phyloP scores from a whole-genome alignment of 371 early-diverging fungal species.

The Lichtheimia hyalospora region DNA sequence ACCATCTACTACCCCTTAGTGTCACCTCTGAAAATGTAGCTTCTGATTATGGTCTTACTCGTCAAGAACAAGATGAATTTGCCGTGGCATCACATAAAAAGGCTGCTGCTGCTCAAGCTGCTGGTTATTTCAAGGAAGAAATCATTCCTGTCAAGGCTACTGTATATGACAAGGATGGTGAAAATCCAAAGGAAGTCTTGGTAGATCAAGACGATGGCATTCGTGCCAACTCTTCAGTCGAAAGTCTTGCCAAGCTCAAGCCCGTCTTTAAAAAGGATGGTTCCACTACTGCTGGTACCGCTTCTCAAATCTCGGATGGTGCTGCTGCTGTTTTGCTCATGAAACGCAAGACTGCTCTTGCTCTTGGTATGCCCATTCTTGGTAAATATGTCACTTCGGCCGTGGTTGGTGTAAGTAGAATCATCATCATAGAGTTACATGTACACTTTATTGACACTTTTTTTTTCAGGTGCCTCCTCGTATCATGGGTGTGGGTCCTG shows the following conservation, averaged over 20 bases:
- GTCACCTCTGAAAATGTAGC: slow-evolving; percentile 98
- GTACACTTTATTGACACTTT: background rate
- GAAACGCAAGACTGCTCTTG: slow-evolving; percentile 89
- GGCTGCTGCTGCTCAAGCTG: slow-evolving; percentile 86
- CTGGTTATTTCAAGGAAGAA: slow-evolving; percentile 89
- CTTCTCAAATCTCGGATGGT: slow-evolving; percentile 98
- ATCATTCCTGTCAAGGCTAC: slow-evolving; percentile 87
- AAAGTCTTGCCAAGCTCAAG: slow-evolving; percentile 80
- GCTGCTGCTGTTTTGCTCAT: slow-evolving; percentile 96
- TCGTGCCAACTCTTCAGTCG: slow-evolving; percentile 77
- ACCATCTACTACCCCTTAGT: slow-evolving; percentile 13
- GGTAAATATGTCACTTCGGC: slow-evolving; percentile 90
- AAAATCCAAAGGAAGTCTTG: slow-evolving; percentile 64
- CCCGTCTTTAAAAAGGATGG: slow-evolving; percentile 91
- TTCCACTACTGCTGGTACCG: slow-evolving; percentile 94
- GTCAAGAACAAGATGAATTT: slow-evolving; percentile 88
- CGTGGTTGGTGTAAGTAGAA: slow-evolving; percentile 76
- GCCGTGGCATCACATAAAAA: slow-evolving; percentile 78
- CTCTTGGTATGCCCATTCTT: slow-evolving; percentile 81
- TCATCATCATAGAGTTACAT: background rate
- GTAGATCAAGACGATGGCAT: slow-evolving; percentile 92
- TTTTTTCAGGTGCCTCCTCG: slow-evolving; percentile 72
- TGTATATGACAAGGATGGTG: slow-evolving; percentile 69
- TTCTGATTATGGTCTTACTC: slow-evolving; percentile 75
- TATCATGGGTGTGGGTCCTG: slow-evolving; percentile 96